Evolutionary conservation across 495 filamentous ascomycete genomes (phyloP).

Genomic region (Amniculicola lignicola): DNA sequence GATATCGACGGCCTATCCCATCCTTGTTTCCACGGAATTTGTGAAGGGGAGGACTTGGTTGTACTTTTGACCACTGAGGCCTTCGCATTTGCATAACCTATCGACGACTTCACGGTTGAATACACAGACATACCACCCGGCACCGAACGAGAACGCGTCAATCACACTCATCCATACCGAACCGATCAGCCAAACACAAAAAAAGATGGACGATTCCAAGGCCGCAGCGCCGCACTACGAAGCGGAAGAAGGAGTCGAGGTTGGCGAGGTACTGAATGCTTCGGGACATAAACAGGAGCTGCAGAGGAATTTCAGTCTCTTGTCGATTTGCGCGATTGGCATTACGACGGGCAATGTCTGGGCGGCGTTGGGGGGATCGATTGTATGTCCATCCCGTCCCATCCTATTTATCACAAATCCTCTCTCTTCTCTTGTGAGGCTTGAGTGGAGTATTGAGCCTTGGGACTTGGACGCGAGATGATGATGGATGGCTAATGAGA

Average conservation of each 20-base stretch:
- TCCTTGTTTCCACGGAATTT: too few species aligned
- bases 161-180: neutral
- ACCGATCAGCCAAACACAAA: neutral
- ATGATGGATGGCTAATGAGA: too few species aligned
- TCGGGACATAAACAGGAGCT: slow-evolving; percentile 59
- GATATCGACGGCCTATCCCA: too few species aligned
- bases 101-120: too few species aligned
- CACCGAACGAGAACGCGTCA: too few species aligned
- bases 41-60: too few species aligned
- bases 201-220: neutral
- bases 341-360: slow-evolving; percentile 59
- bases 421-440: neutral
- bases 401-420: neutral
- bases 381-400: slow-evolving; percentile 36
- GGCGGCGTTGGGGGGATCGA: slow-evolving; percentile 57
- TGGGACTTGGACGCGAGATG: too few species aligned
- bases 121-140: too few species aligned
- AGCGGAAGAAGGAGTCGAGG: slow-evolving; percentile 22
- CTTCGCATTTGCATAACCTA: too few species aligned
- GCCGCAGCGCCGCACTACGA: slow-evolving; percentile 3
- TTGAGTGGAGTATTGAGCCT: too few species aligned
- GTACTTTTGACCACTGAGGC: too few species aligned
- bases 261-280: slow-evolving; percentile 48
- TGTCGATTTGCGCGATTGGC: slow-evolving; percentile 56
- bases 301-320: slow-evolving; percentile 57